Evolutionary conservation across 257 asterid species (phyloP).

Genomic region (Phtheirospermum japonicum): DNA sequence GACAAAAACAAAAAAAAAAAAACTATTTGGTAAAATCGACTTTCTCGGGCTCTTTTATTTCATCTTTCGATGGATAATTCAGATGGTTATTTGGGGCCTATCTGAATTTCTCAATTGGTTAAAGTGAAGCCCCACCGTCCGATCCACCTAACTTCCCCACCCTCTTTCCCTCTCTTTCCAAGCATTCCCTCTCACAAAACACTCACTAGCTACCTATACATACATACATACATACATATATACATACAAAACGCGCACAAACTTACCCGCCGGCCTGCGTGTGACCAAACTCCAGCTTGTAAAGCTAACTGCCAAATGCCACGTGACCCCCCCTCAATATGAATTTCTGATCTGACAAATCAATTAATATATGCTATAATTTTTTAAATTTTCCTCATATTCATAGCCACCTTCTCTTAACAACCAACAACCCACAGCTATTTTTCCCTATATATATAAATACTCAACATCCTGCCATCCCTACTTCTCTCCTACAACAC

Average conservation of each 20-base stretch:
- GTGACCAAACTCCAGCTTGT: conserved; percentile 6
- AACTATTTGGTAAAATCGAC: no score
- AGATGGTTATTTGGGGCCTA: no score
- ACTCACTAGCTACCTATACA: conserved; percentile 20
- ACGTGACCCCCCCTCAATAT: conserved; percentile 33
- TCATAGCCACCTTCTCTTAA: conserved; percentile 41
- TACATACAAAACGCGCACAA: conserved; percentile 3
- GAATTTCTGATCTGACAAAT: conserved; percentile 24
- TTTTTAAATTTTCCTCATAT: conserved; percentile 1
- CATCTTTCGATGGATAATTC: no score
- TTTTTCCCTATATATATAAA: conserved; percentile 16
- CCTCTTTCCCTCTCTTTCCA: conserved; percentile 29
- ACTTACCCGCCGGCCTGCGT: conserved; percentile 20
- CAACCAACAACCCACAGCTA: conserved; percentile 31
- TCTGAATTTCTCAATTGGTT: no score
- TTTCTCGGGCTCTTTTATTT: no score
- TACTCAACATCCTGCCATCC: conserved; percentile 22
- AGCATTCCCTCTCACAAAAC: conserved; percentile 22
- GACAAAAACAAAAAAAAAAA: not conserved
- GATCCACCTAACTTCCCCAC: conserved; percentile 35
- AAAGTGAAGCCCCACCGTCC: conserved; percentile 35
- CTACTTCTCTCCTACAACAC: conserved; percentile 33
- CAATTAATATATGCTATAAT: not conserved
- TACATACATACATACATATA: not conserved
- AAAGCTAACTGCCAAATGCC: conserved; percentile 43